Conservation (phyloP, 2,329 filamentous ascomycete species). For the Neobulgaria alba region DNA sequence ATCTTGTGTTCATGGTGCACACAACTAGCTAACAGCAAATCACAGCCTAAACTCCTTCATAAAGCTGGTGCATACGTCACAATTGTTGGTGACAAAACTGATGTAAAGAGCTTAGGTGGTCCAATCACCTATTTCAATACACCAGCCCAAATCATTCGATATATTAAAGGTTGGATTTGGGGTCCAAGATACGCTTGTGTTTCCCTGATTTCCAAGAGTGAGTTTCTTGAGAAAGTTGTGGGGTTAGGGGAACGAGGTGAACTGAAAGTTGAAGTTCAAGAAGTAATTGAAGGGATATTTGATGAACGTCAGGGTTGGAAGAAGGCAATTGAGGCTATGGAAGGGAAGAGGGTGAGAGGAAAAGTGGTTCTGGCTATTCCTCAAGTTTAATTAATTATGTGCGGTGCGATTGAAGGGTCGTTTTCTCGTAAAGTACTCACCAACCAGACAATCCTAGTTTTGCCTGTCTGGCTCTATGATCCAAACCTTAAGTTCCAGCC, state of each 20-base stretch:
- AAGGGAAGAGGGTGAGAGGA: conserved; percentile 14
- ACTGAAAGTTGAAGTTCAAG: conserved; percentile 14
- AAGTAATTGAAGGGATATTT: conserved; percentile 18
- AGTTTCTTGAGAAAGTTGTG: conserved; percentile 16
- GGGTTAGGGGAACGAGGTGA: conserved; percentile 17
- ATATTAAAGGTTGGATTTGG: conserved; percentile 23
- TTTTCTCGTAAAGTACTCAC: too few species aligned
- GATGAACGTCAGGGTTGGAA: conserved; percentile 19
- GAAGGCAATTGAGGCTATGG: conserved; percentile 16
- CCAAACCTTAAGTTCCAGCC: too few species aligned
- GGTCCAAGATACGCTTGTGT: conserved; percentile 25
- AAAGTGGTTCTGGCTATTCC: conserved; percentile 19
- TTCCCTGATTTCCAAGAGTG: conserved; percentile 7
- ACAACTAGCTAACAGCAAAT: too few species aligned
- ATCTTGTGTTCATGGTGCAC: too few species aligned
- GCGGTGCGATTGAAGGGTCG: too few species aligned
- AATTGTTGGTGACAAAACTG: conserved; percentile 25
- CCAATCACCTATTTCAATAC: conserved; percentile 23
- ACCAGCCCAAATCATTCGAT: conserved; percentile 20
- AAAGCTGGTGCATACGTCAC: conserved; percentile 23
- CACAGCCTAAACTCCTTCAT: conserved; percentile 21
- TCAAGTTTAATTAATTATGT: conserved; percentile 4
- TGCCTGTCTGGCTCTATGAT: too few species aligned
- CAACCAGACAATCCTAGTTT: too few species aligned
- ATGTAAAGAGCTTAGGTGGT: conserved; percentile 18